Percentiles rank a stretch among this genome's conserved stretches.
Evolutionary conservation across 768 basidiomycete genomes (phyloP).

Genomic region (Scleroderma citrinum): DNA sequence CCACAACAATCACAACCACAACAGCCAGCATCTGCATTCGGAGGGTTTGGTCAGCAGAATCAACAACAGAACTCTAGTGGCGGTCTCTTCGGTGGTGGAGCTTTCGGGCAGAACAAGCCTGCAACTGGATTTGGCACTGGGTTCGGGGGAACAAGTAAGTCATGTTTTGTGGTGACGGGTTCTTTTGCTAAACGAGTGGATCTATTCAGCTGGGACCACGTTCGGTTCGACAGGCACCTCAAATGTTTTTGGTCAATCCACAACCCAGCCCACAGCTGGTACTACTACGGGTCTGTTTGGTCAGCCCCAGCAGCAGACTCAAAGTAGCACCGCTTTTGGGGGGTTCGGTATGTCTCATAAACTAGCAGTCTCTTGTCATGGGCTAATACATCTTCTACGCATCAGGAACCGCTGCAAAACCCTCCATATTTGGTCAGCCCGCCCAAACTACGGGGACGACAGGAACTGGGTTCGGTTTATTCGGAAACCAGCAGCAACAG

Average conservation of each 20-base stretch:
- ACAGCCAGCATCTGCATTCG: constrained; percentile 34
- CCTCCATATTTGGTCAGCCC: constrained; percentile 45
- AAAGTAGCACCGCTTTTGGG: constrained; percentile 35
- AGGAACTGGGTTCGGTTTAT: constrained; percentile 31
- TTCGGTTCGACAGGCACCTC: constrained; percentile 20
- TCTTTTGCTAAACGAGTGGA: constrained; percentile 2
- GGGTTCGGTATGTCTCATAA: constrained; percentile 26
- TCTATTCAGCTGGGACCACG: constrained; percentile 12
- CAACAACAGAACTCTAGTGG: constrained; percentile 30
- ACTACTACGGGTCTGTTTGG: constrained; percentile 27
- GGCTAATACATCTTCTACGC: neutral
- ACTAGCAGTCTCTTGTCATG: neutral
- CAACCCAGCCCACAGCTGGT: constrained; percentile 16
- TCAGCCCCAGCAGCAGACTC: constrained; percentile 30
- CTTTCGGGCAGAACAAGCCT: constrained; percentile 30
- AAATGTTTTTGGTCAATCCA: constrained; percentile 23
- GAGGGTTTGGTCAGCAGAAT: constrained; percentile 47
- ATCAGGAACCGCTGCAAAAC: constrained; percentile 36
- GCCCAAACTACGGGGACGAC: constrained; percentile 33
- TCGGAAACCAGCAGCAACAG: constrained; percentile 22
- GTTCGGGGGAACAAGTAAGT: constrained; percentile 20
- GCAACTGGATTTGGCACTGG: constrained; percentile 22
- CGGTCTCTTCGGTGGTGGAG: constrained; percentile 25
- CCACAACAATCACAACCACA: constrained; percentile 27
- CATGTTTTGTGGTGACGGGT: neutral